Percentiles rank a stretch among this genome's conserved stretches.
These are phyloP conservation scores for Truncatella angustata DNA, from an alignment of 2,329 filamentous ascomycete species.

Conservation along the genomic window DNA sequence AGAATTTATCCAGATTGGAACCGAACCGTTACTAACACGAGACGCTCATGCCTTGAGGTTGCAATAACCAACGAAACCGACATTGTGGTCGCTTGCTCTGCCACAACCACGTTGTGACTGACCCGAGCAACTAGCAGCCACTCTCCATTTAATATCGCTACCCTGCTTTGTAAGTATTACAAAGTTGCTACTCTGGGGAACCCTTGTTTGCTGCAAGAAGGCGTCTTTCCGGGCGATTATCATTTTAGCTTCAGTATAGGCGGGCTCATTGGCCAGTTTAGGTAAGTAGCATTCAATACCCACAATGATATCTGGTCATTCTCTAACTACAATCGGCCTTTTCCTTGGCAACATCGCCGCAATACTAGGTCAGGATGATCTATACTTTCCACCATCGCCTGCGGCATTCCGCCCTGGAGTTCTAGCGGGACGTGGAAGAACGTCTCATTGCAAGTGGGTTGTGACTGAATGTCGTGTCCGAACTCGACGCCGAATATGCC, in stretches of 20 bases:
- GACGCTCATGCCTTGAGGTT: background rate
- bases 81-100: background rate
- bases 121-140: background rate
- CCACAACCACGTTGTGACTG: background rate
- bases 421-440: background rate
- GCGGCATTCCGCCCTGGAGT: background rate
- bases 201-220: slow-evolving; percentile 1
- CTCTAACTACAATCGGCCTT: slow-evolving; percentile 1
- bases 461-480: background rate
- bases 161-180: slow-evolving; percentile 10
- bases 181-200: slow-evolving; percentile 5
- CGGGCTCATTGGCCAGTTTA: slow-evolving; percentile 4
- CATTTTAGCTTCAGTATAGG: background rate
- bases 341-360: slow-evolving; percentile 4
- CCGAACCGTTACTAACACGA: background rate
- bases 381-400: background rate
- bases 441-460: slow-evolving; percentile 5
- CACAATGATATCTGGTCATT: background rate
- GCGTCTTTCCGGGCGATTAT: background rate
- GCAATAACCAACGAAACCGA: background rate
- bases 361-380: background rate
- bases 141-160: background rate
- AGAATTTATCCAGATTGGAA: slow-evolving; percentile 8
- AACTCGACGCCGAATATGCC: slow-evolving; percentile 1
- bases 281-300: slow-evolving; percentile 6